A percentile compares a stretch with the other conserved stretches of the same genome.
phyloP scores from a whole-genome alignment of 2,329 filamentous ascomycete species.

The Fusarium nisikadoi region DNA sequence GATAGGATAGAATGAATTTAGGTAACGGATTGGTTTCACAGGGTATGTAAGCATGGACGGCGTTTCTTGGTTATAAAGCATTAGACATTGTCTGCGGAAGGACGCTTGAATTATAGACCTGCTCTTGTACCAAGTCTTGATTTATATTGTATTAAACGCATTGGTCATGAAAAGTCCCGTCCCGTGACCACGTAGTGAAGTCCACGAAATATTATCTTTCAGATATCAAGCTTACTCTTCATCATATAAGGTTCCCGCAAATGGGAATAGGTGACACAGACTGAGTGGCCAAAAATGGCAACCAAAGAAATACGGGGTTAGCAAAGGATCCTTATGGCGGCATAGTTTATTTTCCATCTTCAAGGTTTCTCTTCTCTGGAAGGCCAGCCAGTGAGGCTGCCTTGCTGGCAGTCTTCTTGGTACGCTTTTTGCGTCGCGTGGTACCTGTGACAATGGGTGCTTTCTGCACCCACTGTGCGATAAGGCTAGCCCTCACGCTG shows the following conservation, averaged over 20 bases:
- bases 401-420: constrained; percentile 38
- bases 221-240: neutral
- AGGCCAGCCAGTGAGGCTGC: constrained; percentile 12
- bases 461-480: constrained; percentile 75
- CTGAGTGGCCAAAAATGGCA: neutral
- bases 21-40: constrained; percentile 3
- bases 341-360: neutral
- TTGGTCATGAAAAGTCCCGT: neutral
- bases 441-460: constrained; percentile 58
- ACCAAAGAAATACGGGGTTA: neutral
- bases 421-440: constrained; percentile 53
- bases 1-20: constrained; percentile 15
- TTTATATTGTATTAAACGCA: constrained; percentile 3
- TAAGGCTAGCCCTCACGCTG: constrained; percentile 74
- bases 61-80: constrained; percentile 29
- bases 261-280: neutral
- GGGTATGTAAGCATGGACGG: constrained; percentile 14
- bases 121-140: constrained; percentile 7
- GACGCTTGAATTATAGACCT: constrained; percentile 21
- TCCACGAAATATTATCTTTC: neutral
- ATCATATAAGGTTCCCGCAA: neutral
- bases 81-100: constrained; percentile 25
- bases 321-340: neutral
- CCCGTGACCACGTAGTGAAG: neutral
- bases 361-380: constrained; percentile 19